Evolutionary conservation across 352 stramenopile genomes (phyloP), one percentile per base, ranked within the genome.

Genomic region (Pythium plurisporium): DNA sequence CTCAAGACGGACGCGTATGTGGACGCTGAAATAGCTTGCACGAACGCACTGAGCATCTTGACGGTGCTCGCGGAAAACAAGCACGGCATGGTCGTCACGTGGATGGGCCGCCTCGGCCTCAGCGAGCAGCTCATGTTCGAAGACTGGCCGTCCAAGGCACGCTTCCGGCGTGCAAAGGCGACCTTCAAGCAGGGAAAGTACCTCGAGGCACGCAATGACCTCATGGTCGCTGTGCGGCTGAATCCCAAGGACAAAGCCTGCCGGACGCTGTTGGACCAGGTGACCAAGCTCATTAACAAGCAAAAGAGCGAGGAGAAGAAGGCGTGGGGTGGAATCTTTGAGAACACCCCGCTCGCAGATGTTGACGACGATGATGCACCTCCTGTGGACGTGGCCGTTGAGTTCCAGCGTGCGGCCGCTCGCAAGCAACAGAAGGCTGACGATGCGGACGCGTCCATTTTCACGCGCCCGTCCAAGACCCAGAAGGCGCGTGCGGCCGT

Each of bases 71-170:
- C 61, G 2, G 85, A 94, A 30, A 92, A 92, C 73, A 77, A 74
- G 49, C 55, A 82, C 3, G 82, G 85, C 55, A 89, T 92, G 34
- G 82, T 94, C 5, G 85, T 89, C 11, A 83, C 64, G 52, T 94
- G 85, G 85, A 94, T 94, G 85, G 85, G 80, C 9, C 77, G 82
- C 6, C 65, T 92, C 25, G 85, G 82, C 25, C 60, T 94, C 41
- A 80, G 76, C 1, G 77, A 94, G 44, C 74, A 91, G 60, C 69
- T 87, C 19, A 78, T 94, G 69, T 92, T 91, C 44, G 75, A 88
- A 45, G 85, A 94, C 38, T 94, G 85, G 85, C 85, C 85, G 29
- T 86, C 80, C 27, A 94, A 94, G 65, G 85, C 85, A 37, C 82
- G 78, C 11, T 94, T 94, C 65, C 85, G 85, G 43, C 85, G 85